phyloP scores from a whole-genome alignment of 2,329 filamentous ascomycete genomes.

The Cladorrhinum sp. region DNA sequence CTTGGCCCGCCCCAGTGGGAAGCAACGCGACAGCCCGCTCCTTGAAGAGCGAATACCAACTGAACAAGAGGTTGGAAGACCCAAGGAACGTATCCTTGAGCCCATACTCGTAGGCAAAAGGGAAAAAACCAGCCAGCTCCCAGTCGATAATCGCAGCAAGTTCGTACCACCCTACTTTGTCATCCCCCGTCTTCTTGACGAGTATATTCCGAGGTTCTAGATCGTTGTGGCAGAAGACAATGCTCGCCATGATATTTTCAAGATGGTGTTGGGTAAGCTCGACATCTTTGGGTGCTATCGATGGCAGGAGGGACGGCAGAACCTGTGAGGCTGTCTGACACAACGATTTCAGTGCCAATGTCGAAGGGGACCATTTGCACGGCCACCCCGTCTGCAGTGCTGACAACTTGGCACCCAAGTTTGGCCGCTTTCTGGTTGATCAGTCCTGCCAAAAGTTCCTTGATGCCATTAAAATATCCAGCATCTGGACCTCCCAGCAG shows the following conservation, averaged over 20 bases:
- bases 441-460: not conserved
- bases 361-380: not conserved
- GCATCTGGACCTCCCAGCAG: not conserved
- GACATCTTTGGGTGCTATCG: not conserved
- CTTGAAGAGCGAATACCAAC: constrained; percentile 11
- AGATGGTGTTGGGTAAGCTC: not conserved
- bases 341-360: too few species aligned
- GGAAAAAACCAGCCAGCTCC: constrained; percentile 8
- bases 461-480: not conserved
- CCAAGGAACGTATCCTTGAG: not conserved
- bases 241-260: not conserved
- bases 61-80: constrained; percentile 3
- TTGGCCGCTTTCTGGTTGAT: not conserved
- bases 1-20: not conserved
- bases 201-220: constrained; percentile 10
- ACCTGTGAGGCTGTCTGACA: too few species aligned
- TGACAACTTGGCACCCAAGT: constrained; percentile 3
- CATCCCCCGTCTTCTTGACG: not conserved
- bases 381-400: not conserved
- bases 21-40: not conserved
- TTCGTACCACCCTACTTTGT: not conserved
- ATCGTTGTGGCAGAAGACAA: constrained; percentile 10
- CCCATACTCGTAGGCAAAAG: constrained; percentile 5
- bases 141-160: constrained; percentile 9
- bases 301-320: too few species aligned